phyloP scores from a whole-genome alignment of 192 early-diverging fungal genomes.

The Coemansia sp. region DNA sequence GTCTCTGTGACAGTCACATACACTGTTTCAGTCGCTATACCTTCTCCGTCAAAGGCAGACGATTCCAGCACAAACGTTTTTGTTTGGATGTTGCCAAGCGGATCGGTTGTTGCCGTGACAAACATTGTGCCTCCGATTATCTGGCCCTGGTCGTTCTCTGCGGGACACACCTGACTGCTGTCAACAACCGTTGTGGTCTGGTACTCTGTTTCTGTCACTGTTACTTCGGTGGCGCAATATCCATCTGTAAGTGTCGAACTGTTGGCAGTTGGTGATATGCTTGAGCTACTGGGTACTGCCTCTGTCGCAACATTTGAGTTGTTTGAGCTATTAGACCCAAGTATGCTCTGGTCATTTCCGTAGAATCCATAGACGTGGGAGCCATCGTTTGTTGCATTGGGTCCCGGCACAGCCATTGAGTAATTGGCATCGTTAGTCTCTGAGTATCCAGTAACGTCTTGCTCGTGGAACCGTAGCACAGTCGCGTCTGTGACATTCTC shows the following conservation, averaged over 20 bases:
- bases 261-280: background rate
- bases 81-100: slow-evolving; percentile 1
- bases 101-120: background rate
- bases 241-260: background rate
- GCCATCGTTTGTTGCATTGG: background rate
- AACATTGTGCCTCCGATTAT: background rate
- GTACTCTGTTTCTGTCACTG: background rate
- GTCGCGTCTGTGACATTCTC: background rate
- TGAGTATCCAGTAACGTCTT: background rate
- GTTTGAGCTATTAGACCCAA: background rate
- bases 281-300: background rate
- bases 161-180: background rate
- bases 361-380: background rate
- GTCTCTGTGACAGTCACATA: background rate
- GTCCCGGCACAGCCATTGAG: background rate
- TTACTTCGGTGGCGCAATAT: slow-evolving; percentile 1
- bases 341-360: slow-evolving; percentile 4
- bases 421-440: background rate
- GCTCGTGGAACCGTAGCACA: background rate
- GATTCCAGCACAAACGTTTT: background rate
- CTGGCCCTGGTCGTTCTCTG: background rate
- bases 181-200: background rate
- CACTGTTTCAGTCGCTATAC: background rate
- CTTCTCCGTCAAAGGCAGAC: background rate
- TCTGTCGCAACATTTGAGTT: background rate